Base-by-base conservation (phyloP, 768 basidiomycete species). In the Leccinum truebloodii region DNA sequence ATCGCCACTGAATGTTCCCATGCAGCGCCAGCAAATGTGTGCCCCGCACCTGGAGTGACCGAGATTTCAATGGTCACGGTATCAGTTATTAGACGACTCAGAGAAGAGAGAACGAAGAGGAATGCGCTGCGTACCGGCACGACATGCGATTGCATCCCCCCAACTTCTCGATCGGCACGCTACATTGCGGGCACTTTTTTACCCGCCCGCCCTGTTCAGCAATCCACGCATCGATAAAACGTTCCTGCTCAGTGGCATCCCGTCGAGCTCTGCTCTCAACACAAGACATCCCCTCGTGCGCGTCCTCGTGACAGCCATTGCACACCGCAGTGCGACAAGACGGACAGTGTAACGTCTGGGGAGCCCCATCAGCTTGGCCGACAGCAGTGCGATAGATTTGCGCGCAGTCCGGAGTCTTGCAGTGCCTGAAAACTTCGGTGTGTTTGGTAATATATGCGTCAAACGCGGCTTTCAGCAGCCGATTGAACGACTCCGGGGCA, bases 71-170 rank as follows among this genome's bases (percentile, higher is more conserved):
- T 52, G 34, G 34, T 35, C 34, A 14, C 34, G 34, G 13, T 35
- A 35, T 35, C 34, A 35, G 0, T 41, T 14, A 32, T 34, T 6
- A 16, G 8, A 24, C 13, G 0, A 5, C 22, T 26, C 16, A 13
- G 20, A 18, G 10, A 13, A n/a, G 2, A 32, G 7, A 28, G 3
- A 13, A 41, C 39, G 2, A 24, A 52, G 2, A 6, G 49, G 7
- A 30, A 54, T 3, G 16, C 13, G 7, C 10, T 10, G 30, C 71
- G 16, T 56, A 72, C 71, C 46, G 75, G 72, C 91, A 93, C 16
- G 81, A 84, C 79, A 93, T 85, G 71, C 93, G 91, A 72, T 92
- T 89, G 68, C 91, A 93, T 1, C 91, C 91, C 57, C 84, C 86
- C 16, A 72, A 65, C 53, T 86, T 85, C 74, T 92, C 88, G 60